A percentile compares a stretch with the other conserved stretches of the same genome.
These are phyloP conservation scores for Tetramitus jugosus DNA, from an alignment of 208 protist species.

Conservation along the genomic window DNA sequence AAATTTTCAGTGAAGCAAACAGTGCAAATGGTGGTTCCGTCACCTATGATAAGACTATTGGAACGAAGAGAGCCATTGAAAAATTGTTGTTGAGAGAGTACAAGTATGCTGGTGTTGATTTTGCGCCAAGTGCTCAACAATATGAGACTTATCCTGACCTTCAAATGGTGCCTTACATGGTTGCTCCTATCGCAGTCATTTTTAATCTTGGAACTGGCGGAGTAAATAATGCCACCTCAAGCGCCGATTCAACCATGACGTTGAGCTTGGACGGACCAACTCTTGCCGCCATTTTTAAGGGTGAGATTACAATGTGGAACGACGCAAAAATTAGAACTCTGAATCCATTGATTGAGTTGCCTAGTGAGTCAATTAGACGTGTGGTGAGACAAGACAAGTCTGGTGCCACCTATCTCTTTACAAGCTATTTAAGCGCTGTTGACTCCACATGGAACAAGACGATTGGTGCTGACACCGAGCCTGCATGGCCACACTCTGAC, in stretches of 20 bases:
- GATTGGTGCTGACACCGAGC: too few relatives aligned
- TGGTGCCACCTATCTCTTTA: neutral
- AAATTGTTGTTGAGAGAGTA: too few relatives aligned
- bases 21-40: too few relatives aligned
- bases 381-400: neutral
- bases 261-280: neutral
- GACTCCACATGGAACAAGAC: too few relatives aligned
- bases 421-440: neutral
- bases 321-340: neutral
- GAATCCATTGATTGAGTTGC: neutral
- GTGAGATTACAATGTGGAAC: neutral
- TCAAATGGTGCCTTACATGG: neutral
- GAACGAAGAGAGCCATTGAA: too few relatives aligned
- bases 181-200: neutral
- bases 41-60: too few relatives aligned
- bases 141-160: neutral
- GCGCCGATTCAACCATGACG: neutral
- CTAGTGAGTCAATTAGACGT: neutral
- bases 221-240: too few relatives aligned
- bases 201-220: too few relatives aligned
- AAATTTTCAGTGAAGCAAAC: too few relatives aligned
- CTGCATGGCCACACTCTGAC: too few relatives aligned
- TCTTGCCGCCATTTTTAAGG: neutral
- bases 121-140: neutral
- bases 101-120: neutral